Evolutionary conservation across 345 rosid genomes (phyloP).

Genomic region (Luvunga scandens): DNA sequence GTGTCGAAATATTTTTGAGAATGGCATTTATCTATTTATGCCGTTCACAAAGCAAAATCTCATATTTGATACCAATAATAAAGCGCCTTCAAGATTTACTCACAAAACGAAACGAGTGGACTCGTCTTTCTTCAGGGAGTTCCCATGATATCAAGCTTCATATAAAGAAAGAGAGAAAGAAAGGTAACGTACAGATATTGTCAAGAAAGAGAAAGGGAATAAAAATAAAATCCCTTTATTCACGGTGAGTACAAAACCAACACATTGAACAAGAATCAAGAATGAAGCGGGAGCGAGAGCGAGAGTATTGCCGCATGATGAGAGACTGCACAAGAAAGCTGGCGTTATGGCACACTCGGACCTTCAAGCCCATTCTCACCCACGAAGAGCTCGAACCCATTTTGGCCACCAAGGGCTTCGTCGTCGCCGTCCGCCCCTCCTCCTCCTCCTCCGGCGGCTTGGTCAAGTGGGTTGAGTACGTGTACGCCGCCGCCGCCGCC

Average conservation of each 20-base stretch:
- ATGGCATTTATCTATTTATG: too few species aligned
- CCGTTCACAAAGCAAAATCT: too few species aligned
- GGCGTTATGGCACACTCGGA: constrained; percentile 50
- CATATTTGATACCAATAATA: too few species aligned
- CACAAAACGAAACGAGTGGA: not conserved
- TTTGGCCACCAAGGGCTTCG: constrained; percentile 48
- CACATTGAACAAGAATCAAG: too few species aligned
- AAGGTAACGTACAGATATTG: too few species aligned
- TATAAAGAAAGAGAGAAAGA: too few species aligned
- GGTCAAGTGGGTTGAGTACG: constrained; percentile 39
- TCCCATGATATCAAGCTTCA: too few species aligned
- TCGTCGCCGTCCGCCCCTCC: constrained; percentile 15
- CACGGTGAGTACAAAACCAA: not conserved
- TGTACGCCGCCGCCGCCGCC: constrained; percentile 6
- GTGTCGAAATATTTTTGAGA: too few species aligned
- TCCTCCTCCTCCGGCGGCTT: not conserved
- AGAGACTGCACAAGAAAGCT: constrained; percentile 48
- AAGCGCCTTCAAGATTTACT: not conserved
- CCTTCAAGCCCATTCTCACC: constrained; percentile 49
- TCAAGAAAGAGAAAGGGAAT: too few species aligned
- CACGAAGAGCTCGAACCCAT: constrained; percentile 50
- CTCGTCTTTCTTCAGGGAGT: not conserved
- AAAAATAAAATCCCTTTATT: not conserved
- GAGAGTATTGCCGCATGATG: constrained; percentile 41
- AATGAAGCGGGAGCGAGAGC: too few species aligned